Percentiles rank a stretch among this genome's conserved stretches.
These are phyloP conservation scores for Chaetomiaceae sp. DNA, from an alignment of 2,329 filamentous ascomycete species.

Conservation along the genomic window DNA sequence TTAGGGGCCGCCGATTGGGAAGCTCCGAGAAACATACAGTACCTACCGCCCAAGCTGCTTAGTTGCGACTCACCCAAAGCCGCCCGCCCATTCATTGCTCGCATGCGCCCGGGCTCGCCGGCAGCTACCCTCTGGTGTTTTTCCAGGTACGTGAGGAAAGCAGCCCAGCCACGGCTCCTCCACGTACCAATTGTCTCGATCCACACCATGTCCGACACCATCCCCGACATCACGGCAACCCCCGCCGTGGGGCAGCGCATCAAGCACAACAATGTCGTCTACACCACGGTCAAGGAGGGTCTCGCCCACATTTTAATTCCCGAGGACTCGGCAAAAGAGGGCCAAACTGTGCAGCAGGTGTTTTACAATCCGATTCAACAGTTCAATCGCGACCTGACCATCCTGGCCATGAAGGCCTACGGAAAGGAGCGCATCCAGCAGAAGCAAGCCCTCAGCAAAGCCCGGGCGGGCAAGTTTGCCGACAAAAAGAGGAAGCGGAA, in stretches of 20 bases:
- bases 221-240: slow-evolving; percentile 23
- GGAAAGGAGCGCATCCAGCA: slow-evolving; percentile 58
- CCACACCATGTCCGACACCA: slow-evolving; percentile 25
- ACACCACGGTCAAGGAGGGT: slow-evolving; percentile 51
- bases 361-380: slow-evolving; percentile 99
- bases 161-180: not conserved
- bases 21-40: too few species aligned
- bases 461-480: slow-evolving; percentile 48
- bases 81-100: not conserved
- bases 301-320: slow-evolving; percentile 55
- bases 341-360: slow-evolving; percentile 67
- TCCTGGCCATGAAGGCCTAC: slow-evolving; percentile 86
- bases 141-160: slow-evolving; percentile 9
- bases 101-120: slow-evolving; percentile 15
- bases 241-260: slow-evolving; percentile 34
- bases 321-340: slow-evolving; percentile 43
- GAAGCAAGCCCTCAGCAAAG: slow-evolving; percentile 52
- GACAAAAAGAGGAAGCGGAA: slow-evolving; percentile 42
- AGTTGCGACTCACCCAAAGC: not conserved
- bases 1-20: not conserved
- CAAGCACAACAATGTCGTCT: slow-evolving; percentile 44
- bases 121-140: slow-evolving; percentile 12
- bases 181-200: not conserved
- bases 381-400: slow-evolving; percentile 94
- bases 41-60: slow-evolving; percentile 7